Base-by-base conservation (phyloP, 2,329 filamentous ascomycete species). In the Pseudogymnoascus sp. region DNA sequence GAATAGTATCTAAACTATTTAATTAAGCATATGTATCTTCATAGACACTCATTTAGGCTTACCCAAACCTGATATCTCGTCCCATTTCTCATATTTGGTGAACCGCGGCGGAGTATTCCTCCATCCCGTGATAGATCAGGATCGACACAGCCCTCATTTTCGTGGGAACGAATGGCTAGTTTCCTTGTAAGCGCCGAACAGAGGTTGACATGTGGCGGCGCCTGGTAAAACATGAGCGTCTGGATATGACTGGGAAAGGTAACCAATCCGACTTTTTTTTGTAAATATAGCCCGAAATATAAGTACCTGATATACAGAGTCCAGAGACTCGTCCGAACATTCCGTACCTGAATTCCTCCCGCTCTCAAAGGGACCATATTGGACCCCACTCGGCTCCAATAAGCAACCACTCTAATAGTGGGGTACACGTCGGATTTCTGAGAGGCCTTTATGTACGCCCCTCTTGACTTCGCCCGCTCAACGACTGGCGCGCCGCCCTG, bases 391-490 rank as follows among this genome's bases (percentile, higher is more conserved):
- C n/a, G 50, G 46, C 23, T 16, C 14, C 42, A 46, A 46, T 23
- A 14, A 25, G 42, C 18, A 46, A 7, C 21, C 12, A 7, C 44
- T 50, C 4, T 31, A 34, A 6, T 56, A 56, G 50, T 56, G 50
- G 50, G 50, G 50, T 56, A 36, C 34, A 12, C 50, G 10, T 53
- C 46, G 16, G 28, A 36, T 56, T 34, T 56, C 28, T 21, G 28
- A 36, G n/a, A 56, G 28, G 28, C 28, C n/a, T 56, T 56, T 56
- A 56, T 56, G 50, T 21, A 56, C 50, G 25, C 25, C 50, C 25
- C 28, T 56, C 50, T 36, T 56, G 50, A 56, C 50, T 56, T 36
- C 50, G 50, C 50, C 50, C 50, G 28, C 50, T 56, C 46, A 56
- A 34, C 14, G 25, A 56, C 46, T 18, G 25, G 28, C 50, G 50